A percentile compares a stretch with the other conserved stretches of the same genome.
These are phyloP conservation scores for Blastobotrys serpentis DNA, from an alignment of 1,139 yeast species.

Conservation along the genomic window DNA sequence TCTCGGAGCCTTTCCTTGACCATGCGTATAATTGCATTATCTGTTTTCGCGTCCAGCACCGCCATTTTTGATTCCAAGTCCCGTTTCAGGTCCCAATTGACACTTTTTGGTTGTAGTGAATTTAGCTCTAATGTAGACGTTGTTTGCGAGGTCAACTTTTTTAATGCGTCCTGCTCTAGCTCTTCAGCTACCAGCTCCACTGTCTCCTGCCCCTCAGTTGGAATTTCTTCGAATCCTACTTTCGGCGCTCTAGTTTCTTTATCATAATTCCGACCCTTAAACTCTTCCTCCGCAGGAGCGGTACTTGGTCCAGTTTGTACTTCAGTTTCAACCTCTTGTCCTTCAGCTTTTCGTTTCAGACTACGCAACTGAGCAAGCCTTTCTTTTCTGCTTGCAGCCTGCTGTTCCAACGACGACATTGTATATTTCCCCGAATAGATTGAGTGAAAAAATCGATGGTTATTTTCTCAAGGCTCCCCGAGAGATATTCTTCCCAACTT, in stretches of 20 bases:
- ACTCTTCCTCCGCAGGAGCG: conserved; percentile 6
- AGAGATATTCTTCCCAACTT: conserved; percentile 9
- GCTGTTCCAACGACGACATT: conserved; percentile 40
- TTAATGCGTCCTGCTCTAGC: conserved; percentile 35
- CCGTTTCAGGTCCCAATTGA: conserved; percentile 44
- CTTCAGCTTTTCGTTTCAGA: conserved; percentile 32
- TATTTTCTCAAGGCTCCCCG: neutral
- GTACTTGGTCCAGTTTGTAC: too few relatives aligned
- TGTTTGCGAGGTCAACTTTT: conserved; percentile 26
- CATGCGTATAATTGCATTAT: conserved; percentile 41
- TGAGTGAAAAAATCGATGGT: too few relatives aligned
- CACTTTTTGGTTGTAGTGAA: conserved; percentile 35
- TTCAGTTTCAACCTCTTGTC: conserved; percentile 13
- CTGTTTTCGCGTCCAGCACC: conserved; percentile 42
- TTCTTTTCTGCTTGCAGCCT: conserved; percentile 42
- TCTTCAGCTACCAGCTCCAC: conserved; percentile 41
- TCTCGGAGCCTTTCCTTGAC: conserved; percentile 41
- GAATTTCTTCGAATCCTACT: conserved; percentile 40
- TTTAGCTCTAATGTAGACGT: conserved; percentile 24
- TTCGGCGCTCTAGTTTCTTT: conserved; percentile 35
- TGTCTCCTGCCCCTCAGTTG: conserved; percentile 37
- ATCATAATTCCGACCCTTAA: conserved; percentile 39
- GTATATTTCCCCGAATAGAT: too few relatives aligned
- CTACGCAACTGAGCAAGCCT: conserved; percentile 41
- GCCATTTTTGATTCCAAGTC: conserved; percentile 42